These are phyloP conservation scores for Diaporthe batatas DNA, from an alignment of 2,329 filamentous ascomycete genomes.

Conservation along the genomic window DNA sequence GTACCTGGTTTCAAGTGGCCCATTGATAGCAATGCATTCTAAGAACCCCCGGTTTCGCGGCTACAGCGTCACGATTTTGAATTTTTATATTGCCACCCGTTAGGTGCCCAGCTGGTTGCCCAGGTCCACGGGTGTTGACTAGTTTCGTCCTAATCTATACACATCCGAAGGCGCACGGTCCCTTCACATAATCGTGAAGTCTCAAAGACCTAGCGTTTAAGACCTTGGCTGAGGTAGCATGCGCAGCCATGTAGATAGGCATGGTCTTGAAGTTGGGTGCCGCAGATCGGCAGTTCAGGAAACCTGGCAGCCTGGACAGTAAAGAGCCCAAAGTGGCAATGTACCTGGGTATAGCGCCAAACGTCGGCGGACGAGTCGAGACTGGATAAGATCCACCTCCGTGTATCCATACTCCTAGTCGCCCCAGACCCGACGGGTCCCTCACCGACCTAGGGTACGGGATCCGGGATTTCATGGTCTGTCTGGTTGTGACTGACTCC, in stretches of 20 bases:
- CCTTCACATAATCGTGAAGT: too few species aligned
- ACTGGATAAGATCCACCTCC: not conserved
- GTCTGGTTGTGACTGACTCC: not conserved
- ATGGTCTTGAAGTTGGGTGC: not conserved
- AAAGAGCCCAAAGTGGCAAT: not conserved
- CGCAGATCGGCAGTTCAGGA: too few species aligned
- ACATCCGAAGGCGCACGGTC: too few species aligned
- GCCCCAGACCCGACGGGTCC: not conserved
- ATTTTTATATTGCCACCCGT: not conserved
- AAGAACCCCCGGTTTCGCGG: not conserved
- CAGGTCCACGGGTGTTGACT: too few species aligned
- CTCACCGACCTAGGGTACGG: slow-evolving; percentile 11
- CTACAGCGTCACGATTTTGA: not conserved
- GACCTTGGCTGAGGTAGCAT: not conserved
- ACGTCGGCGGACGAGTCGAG: not conserved
- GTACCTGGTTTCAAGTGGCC: slow-evolving; percentile 7
- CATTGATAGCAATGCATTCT: not conserved
- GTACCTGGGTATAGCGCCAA: not conserved
- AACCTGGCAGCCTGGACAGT: too few species aligned
- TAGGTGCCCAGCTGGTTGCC: too few species aligned
- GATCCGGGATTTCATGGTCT: slow-evolving; percentile 25
- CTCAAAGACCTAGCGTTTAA: too few species aligned
- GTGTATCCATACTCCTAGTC: not conserved
- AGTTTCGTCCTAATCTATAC: too few species aligned
- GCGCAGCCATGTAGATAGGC: not conserved